Base-by-base conservation (phyloP, 805 yeast genomes). In the Lachancea sp. region DNA sequence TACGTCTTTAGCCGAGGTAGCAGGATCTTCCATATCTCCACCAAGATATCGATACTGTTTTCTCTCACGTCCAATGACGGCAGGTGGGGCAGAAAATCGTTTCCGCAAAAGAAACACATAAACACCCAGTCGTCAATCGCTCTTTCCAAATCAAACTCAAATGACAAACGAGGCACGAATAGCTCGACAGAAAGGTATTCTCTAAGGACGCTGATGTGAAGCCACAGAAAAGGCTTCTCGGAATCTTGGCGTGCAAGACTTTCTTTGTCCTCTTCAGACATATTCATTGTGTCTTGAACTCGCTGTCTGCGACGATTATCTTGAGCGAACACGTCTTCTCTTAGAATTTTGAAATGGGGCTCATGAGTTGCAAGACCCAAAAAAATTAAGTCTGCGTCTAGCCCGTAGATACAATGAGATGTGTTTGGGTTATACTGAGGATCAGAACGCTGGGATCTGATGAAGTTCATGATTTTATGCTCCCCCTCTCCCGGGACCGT, bases 401-500 rank as follows among this genome's bases (percentile, higher is more conserved):
- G 72, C 26, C 99, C 99, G 65, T 93, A 95, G 47, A 93, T 90
- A 64, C 95, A 87, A 65, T 93, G 99, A n/a, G 81, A 74, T 1
- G 96, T 90, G 62, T 93, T 91, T 43, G 98, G 96, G 59, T 87
- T 78, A 65, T 91, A 86, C 59, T 81, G 80, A 0, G 95, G 86
- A 55, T 85, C 93, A 34, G 84, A 77, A 54, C 98, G 74, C 62
- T 90, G 98, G 35, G 86, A 78, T 58, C 99, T 78, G 46, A 93
- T 85, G 62, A 90, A 93, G 57, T 85, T 89, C 99, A 93, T 93
- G 56, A 93, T 82, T 65, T 93, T 93, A 70, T 93, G 99, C 66
- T 93, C 99, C 62, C 99, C 99, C 73, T 93, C 99, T 50, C 99
- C 99, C 1, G 99, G 99, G 12, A 91, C 98, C 0, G 95, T 82